A percentile compares a stretch with the other conserved stretches of the same genome.
These are phyloP conservation scores for Mycosarcoma mackinlayi DNA, from an alignment of 1,284 basidiomycete species.

Conservation along the genomic window DNA sequence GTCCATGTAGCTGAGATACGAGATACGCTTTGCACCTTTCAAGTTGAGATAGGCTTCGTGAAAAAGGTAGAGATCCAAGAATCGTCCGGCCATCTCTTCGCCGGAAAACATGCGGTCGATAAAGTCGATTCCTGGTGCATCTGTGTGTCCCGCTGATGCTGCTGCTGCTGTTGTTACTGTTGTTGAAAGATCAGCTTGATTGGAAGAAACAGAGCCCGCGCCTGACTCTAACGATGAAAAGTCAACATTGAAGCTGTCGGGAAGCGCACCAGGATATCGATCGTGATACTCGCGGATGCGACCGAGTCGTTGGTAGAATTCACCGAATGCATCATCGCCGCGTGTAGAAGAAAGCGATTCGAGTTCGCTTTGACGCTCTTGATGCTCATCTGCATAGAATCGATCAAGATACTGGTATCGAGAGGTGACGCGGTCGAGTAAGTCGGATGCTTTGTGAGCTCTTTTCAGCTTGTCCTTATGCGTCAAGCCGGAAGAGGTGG, in stretches of 20 bases:
- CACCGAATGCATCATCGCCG: constrained; percentile 46
- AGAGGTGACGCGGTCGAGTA: constrained; percentile 82
- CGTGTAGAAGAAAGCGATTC: constrained; percentile 67
- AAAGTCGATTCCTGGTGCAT: constrained; percentile 37
- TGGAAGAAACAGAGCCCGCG: neutral
- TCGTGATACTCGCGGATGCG: constrained; percentile 95
- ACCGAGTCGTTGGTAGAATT: constrained; percentile 90
- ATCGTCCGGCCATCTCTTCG: constrained; percentile 93
- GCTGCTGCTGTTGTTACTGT: constrained; percentile 25
- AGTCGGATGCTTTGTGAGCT: constrained; percentile 86
- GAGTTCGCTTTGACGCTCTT: constrained; percentile 69
- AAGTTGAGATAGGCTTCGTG: constrained; percentile 88
- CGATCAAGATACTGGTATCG: constrained; percentile 70
- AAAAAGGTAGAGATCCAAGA: constrained; percentile 89
- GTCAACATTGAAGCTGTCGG: constrained; percentile 60
- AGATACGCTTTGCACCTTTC: constrained; percentile 79
- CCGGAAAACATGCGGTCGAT: constrained; percentile 72
- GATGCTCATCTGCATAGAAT: constrained; percentile 70
- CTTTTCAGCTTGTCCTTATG: constrained; percentile 75
- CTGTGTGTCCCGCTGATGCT: constrained; percentile 14
- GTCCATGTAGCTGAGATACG: constrained; percentile 85
- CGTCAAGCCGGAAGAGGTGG: constrained; percentile 58
- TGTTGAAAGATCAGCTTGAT: constrained; percentile 20
- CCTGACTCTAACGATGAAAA: constrained; percentile 56
- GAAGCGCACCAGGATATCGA: constrained; percentile 86